These are phyloP conservation scores for Antitrichia curtipendula DNA, from an alignment of 225 moss, liverwort and hornwort species.

Conservation along the genomic window DNA sequence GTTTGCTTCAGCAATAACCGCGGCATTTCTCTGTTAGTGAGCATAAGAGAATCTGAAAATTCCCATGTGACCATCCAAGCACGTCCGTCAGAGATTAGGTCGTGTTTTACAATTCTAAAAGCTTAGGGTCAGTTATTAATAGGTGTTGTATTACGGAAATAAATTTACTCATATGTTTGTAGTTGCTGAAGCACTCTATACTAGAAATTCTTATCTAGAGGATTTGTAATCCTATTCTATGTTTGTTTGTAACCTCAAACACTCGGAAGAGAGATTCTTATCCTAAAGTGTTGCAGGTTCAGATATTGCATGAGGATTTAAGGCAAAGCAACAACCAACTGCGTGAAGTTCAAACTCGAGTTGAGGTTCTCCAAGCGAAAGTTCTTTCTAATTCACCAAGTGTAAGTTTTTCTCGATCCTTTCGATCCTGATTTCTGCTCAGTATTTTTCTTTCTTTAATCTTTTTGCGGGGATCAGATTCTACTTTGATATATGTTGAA, in stretches of 20 bases:
- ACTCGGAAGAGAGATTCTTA: neutral
- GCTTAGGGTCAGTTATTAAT: neutral
- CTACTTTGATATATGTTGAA: neutral
- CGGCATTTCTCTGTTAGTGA: neutral
- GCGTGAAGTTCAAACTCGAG: constrained; percentile 39
- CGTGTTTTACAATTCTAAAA: neutral
- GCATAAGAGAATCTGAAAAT: neutral
- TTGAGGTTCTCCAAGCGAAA: constrained; percentile 53
- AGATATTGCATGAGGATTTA: constrained; percentile 42
- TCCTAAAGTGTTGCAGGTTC: constrained; percentile 24
- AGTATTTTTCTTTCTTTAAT: neutral
- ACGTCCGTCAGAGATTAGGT: neutral
- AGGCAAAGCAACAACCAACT: constrained; percentile 58
- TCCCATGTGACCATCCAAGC: neutral
- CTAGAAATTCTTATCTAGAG: neutral
- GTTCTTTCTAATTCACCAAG: constrained; percentile 5
- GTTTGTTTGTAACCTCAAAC: neutral
- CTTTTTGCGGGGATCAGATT: neutral
- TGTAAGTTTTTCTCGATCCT: neutral
- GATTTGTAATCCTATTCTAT: neutral
- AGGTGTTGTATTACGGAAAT: neutral
- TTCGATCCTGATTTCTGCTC: neutral
- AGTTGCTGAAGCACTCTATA: neutral
- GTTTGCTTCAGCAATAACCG: neutral
- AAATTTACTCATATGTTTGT: neutral